Evolutionary conservation across 306 rosid species (phyloP).

Genomic region (Cicer arietinum): DNA sequence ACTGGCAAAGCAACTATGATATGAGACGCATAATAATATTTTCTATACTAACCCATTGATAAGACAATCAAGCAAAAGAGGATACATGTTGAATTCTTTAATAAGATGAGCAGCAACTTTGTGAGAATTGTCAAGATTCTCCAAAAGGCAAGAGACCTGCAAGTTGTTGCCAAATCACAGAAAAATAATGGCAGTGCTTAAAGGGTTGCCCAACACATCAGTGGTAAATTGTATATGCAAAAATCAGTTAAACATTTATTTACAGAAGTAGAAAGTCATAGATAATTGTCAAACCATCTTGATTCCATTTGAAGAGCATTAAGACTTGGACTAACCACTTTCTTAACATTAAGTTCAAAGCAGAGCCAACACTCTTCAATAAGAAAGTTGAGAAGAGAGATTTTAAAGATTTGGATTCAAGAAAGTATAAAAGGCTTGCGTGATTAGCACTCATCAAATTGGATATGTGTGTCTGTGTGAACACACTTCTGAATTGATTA

Average conservation of each 20-base stretch:
- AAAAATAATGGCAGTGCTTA: constrained; percentile 22
- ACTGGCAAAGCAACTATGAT: constrained; percentile 34
- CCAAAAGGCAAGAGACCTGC: constrained; percentile 78
- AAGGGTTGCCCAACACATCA: constrained; percentile 20
- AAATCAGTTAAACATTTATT: constrained; percentile 1
- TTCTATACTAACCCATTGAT: constrained; percentile 69
- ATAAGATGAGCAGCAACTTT: constrained; percentile 58
- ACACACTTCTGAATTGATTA: not conserved
- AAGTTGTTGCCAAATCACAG: constrained; percentile 33
- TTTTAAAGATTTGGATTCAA: not conserved
- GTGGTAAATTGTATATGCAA: not conserved
- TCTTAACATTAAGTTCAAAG: constrained; percentile 23
- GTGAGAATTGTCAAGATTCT: constrained; percentile 51
- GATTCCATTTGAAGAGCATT: constrained; percentile 19
- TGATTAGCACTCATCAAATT: not conserved
- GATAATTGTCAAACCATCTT: constrained; percentile 14
- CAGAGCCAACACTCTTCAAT: constrained; percentile 30
- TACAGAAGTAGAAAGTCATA: constrained; percentile 15
- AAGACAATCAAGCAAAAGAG: constrained; percentile 86
- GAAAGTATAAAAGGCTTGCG: not conserved
- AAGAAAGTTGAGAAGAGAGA: not conserved
- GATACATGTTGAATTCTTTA: constrained; percentile 63
- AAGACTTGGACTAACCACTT: constrained; percentile 9
- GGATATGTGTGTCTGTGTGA: not conserved
- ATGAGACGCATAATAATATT: constrained; percentile 12